A percentile compares a stretch with the other conserved stretches of the same genome.
Conservation (phyloP, 1,284 basidiomycete species). For the Rhizoctonia solani region DNA sequence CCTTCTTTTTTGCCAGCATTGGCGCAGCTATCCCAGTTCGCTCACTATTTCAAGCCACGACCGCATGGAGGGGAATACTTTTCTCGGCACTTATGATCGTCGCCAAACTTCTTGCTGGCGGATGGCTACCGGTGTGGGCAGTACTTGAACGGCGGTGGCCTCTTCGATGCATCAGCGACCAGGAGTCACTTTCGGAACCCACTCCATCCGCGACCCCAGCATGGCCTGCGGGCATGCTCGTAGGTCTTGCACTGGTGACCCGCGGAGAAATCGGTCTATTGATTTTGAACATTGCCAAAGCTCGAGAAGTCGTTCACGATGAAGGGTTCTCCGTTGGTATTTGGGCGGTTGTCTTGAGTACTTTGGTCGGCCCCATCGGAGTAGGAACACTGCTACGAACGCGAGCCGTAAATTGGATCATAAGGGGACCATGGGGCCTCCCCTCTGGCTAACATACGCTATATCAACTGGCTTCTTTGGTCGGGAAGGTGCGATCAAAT, state of each 20-base stretch:
- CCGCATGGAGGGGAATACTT: slow-evolving; percentile 57
- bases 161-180: too few species aligned
- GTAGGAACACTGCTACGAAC: slow-evolving; percentile 49
- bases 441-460: too few species aligned
- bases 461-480: too few species aligned
- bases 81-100: slow-evolving; percentile 56
- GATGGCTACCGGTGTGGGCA: slow-evolving; percentile 45
- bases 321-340: slow-evolving; percentile 53
- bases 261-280: slow-evolving; percentile 54
- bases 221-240: slow-evolving; percentile 41
- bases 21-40: slow-evolving; percentile 59
- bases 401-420: slow-evolving; percentile 43
- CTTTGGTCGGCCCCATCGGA: slow-evolving; percentile 53
- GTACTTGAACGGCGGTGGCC: too few species aligned
- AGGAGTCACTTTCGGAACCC: too few species aligned
- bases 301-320: slow-evolving; percentile 45
- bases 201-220: neutral
- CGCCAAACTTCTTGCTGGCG: slow-evolving; percentile 51
- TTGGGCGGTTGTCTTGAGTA: slow-evolving; percentile 57
- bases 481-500: too few species aligned
- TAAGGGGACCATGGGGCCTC: slow-evolving; percentile 46
- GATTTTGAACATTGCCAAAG: slow-evolving; percentile 40
- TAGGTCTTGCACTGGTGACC: slow-evolving; percentile 52
- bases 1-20: slow-evolving; percentile 61
- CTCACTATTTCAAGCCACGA: slow-evolving; percentile 50